Evolutionary conservation across 140 eudicot genomes (phyloP).

Genomic region (Stevia rebaudiana): DNA sequence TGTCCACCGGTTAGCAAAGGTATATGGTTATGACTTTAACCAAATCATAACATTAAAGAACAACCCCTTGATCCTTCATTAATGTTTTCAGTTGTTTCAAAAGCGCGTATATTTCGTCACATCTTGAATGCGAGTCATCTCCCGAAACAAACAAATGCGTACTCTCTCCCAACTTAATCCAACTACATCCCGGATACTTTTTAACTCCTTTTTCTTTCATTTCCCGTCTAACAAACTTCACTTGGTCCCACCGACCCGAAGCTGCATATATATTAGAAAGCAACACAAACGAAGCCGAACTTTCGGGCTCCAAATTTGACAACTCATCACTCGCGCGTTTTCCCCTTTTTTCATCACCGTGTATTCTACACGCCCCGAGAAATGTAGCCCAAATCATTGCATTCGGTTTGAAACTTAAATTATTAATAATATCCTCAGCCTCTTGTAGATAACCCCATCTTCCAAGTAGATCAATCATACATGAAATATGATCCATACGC

Average conservation of each 20-base stretch:
- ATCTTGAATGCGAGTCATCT: conserved; percentile 35
- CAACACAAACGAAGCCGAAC: conserved; percentile 68
- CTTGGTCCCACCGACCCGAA: conserved; percentile 77
- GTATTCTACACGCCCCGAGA: conserved; percentile 79
- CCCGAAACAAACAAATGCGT: conserved; percentile 45
- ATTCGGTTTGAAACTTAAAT: conserved; percentile 53
- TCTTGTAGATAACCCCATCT: conserved; percentile 84
- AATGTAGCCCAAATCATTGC: conserved; percentile 81
- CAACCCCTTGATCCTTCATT: conserved; percentile 40
- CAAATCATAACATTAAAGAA: neutral
- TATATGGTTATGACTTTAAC: neutral
- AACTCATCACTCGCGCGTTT: conserved; percentile 70
- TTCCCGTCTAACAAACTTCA: conserved; percentile 51
- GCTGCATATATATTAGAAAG: conserved; percentile 88
- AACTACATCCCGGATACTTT: conserved; percentile 73
- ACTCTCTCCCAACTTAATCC: conserved; percentile 43
- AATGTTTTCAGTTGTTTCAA: conserved; percentile 36
- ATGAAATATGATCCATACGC: conserved; percentile 74
- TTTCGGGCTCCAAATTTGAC: conserved; percentile 58
- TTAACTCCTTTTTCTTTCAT: conserved; percentile 65
- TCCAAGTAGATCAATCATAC: conserved; percentile 89
- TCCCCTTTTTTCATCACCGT: conserved; percentile 82
- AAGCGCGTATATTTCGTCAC: conserved; percentile 34
- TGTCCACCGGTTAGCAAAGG: too few relatives aligned
- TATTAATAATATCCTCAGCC: conserved; percentile 63